Evolutionary conservation across 805 yeast genomes (phyloP), one percentile per base, ranked within the genome.

Genomic region (Metschnikowia lochheadii): DNA sequence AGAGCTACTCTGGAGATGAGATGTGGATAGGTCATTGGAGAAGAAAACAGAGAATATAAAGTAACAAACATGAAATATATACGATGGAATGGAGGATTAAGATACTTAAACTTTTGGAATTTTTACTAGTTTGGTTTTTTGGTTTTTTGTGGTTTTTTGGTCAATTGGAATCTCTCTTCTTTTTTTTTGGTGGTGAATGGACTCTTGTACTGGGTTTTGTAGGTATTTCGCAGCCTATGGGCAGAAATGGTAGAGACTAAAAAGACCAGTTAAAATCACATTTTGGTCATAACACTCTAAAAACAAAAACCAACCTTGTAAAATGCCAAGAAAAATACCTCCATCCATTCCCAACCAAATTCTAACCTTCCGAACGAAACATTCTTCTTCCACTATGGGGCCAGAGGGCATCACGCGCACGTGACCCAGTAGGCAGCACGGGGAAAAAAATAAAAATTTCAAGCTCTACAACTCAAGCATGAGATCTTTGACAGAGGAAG

Each of bases 401-500:
- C 15, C 20, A 3, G 31, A 36, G 47, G 40, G 47, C 47, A 44
- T 44, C 47, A 13, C 40, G 20, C 32, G 41, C 55, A 52, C 55
- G 55, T 52, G 55, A 52, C 52, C 39, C 29, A n/a, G 31, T 29
- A 20, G 11, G 26, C 31, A 37, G 46, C 43, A 39, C 35, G 47
- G 20, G 20, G 20, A 44, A 51, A 53, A 51, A 51, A 53, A 40
- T 37, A 32, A 40, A 39, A 40, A 39, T 18, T 29, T 23, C 46
- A 26, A 40, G 15, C n/a, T 26, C 38, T 33, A 10, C 38, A 34
- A 14, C 40, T 31, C 43, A 18, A 40, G 34, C 39, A 92, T 92
- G 99, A 86, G 99, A 78, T 89, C 90, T 46, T 79, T 92, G 58
- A 92, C 98, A 57, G 99, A 92, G 67, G 97, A 90, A 68, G 99